Conservation (phyloP, 345 rosid species). For the Populus alba region DNA sequence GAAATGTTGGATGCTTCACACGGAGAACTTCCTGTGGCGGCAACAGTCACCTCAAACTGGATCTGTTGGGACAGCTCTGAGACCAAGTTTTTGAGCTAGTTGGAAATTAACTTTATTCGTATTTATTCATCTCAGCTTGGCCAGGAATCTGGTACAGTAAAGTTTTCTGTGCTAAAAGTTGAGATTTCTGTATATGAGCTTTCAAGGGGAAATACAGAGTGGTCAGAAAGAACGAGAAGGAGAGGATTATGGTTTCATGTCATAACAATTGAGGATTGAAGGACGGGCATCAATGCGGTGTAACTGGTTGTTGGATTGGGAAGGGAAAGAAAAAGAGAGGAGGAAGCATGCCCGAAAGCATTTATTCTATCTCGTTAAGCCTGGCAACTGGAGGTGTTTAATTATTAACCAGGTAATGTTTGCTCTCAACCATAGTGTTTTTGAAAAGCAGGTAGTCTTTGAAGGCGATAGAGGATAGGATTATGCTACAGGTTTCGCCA, state of each 20-base stretch:
- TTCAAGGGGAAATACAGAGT: not conserved
- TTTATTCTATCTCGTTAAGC: not conserved
- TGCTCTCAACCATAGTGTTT: no score
- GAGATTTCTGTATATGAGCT: not conserved
- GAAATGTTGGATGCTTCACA: not conserved
- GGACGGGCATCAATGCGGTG: not conserved
- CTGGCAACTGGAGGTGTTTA: not conserved
- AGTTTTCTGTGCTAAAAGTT: not conserved
- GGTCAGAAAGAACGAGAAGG: not conserved
- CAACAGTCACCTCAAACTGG: not conserved
- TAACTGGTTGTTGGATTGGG: not conserved
- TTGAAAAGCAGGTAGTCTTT: no score
- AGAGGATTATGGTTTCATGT: not conserved
- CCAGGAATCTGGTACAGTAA: conserved; percentile 2
- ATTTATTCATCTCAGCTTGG: not conserved
- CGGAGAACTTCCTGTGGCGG: not conserved
- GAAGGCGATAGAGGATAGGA: no score
- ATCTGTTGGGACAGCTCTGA: conserved; percentile 14
- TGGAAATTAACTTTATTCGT: not conserved
- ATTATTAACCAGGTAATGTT: not conserved
- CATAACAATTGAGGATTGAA: not conserved
- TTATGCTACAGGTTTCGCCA: no score
- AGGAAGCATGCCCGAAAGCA: not conserved
- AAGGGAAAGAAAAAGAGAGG: not conserved
- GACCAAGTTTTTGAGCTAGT: conserved; percentile 8